Conservation (phyloP, 2,329 filamentous ascomycete species). For the Lasiodiplodia sp. region DNA sequence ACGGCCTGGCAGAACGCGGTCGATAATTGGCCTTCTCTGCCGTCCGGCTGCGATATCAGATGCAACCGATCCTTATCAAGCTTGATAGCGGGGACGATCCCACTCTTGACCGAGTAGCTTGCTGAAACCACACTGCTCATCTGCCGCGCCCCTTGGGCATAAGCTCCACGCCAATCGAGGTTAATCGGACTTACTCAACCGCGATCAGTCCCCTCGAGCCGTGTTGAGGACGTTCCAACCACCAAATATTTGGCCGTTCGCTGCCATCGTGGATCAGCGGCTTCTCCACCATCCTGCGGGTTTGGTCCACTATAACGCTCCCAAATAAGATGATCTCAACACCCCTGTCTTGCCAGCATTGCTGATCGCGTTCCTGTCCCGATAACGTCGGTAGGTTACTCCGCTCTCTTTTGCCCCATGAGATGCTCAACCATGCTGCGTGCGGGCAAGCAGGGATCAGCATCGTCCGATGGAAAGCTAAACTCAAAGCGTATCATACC, state of each 20-base stretch:
- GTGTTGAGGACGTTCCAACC: too few relatives aligned
- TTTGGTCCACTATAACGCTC: neutral
- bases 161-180: neutral
- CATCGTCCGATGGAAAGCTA: neutral
- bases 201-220: neutral
- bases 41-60: conserved; percentile 24
- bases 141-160: neutral
- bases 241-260: too few relatives aligned
- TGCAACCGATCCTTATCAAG: conserved; percentile 15
- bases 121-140: conserved; percentile 5
- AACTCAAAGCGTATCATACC: neutral
- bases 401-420: neutral
- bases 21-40: neutral
- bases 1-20: neutral
- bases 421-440: neutral
- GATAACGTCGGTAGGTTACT: neutral
- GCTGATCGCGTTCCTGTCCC: conserved; percentile 19
- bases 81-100: conserved; percentile 17
- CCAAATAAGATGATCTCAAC: neutral
- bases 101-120: conserved; percentile 19
- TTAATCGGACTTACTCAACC: neutral
- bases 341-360: neutral
- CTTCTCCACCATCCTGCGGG: neutral
- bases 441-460: neutral
- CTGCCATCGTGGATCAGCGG: neutral